Base-by-base conservation (phyloP, 352 stramenopile genomes). In the Pythium rhizo-oryzae region DNA sequence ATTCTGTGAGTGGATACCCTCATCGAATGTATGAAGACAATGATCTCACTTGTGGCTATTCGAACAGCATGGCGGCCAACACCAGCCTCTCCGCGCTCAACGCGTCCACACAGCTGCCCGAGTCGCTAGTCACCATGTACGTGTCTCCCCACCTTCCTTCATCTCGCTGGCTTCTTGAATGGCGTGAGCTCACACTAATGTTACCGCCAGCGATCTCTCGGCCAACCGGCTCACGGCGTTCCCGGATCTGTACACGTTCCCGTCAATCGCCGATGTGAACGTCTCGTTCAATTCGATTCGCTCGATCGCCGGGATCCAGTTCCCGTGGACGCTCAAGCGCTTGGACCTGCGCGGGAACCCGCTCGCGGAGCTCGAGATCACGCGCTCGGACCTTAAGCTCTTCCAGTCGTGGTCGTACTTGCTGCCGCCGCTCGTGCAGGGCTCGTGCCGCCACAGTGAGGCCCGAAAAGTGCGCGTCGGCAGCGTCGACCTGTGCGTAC, bases 301-400 rank as follows among this genome's bases (percentile, higher is more conserved):
- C 8, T 64, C 59, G 12, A 59, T 71, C 56, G 23, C n/a, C 35
- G 58, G 52, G 28, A 18, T 71, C 28, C 65, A 59, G 57, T 70
- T 70, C 56, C 64, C 64, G 12, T 65, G 46, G 61, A 72, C 49
- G 41, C 61, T 79, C 23, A 66, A 69, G 60, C 28, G 58, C 15
- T 58, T 79, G n/a, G 62, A 56, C 30, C 33, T 77, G 11, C 39
- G 57, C 2, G 55, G 49, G 25, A 70, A 62, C 25, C 60, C 60
- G 21, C 44, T 73, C 11, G 33, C 2, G 1, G 56, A 65, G 28
- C 63, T 73, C 19, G 67, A 73, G 62, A 59, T 74, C 41, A 46
- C 54, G 19, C 67, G 50, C 8, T 62, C 59, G 8, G 67, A 73
- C 57, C 49, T 69, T n/a, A 30, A 28, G 39, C 39, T 56, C 25